Evolutionary conservation across 2,329 filamentous ascomycete genomes (phyloP).

Genomic region (Teratosphaeria pseudoeucalypti): DNA sequence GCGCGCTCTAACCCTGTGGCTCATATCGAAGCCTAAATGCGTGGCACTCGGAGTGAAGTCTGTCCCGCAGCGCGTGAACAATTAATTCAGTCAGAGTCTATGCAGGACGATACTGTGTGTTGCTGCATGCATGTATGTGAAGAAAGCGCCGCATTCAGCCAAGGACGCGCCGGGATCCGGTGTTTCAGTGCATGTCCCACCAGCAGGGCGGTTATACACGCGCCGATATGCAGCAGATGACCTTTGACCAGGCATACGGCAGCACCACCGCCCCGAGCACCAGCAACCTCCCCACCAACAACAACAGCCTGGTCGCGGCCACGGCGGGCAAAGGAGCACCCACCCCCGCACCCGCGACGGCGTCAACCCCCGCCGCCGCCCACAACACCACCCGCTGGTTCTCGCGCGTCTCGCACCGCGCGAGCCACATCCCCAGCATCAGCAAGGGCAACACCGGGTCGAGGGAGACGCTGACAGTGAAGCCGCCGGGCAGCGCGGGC

Average conservation of each 20-base stretch:
- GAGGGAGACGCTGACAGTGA: conserved; percentile 8
- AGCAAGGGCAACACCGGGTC: conserved; percentile 5
- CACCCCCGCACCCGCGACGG: not conserved
- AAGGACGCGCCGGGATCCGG: not conserved
- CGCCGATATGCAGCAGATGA: not conserved
- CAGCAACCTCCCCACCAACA: not conserved
- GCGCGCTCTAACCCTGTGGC: not conserved
- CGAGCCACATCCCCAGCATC: conserved; percentile 18
- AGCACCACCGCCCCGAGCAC: not conserved
- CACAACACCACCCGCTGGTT: conserved; percentile 15
- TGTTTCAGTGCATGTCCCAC: not conserved
- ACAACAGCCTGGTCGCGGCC: not conserved
- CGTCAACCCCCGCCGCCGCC: not conserved
- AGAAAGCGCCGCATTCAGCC: not conserved
- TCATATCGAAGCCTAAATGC: not conserved
- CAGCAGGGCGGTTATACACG: not conserved
- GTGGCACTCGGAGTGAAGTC: not conserved
- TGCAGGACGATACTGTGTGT: not conserved
- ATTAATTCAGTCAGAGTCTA: not conserved
- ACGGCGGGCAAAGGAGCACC: not conserved
- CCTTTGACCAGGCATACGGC: not conserved
- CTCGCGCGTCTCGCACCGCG: conserved; percentile 20
- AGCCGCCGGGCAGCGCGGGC: conserved; percentile 8
- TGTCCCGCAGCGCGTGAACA: not conserved
- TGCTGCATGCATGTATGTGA: not conserved